Conservation (phyloP, 1,284 basidiomycete species). For the Cryptococcus neoformans region DNA sequence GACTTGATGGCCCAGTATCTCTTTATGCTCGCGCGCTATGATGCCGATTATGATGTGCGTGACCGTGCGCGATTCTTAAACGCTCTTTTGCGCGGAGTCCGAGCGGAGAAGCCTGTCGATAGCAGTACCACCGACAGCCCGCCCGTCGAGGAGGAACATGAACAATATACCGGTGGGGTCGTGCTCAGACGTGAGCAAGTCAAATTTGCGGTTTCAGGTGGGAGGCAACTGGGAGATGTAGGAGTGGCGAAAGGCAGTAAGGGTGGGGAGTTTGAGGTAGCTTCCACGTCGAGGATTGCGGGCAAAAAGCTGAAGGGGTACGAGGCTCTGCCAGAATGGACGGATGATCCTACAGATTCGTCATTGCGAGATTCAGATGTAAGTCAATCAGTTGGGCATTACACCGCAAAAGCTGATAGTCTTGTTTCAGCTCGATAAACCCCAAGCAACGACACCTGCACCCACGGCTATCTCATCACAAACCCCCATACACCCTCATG, state of each 20-base stretch:
- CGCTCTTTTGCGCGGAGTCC: constrained; percentile 62
- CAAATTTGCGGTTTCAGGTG: constrained; percentile 69
- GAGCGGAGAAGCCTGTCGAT: constrained; percentile 40
- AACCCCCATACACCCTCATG: background rate
- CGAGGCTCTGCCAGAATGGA: constrained; percentile 47
- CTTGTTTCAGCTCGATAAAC: constrained; percentile 7
- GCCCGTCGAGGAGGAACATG: constrained; percentile 24
- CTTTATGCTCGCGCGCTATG: constrained; percentile 81
- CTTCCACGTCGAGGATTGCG: constrained; percentile 39
- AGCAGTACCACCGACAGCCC: constrained; percentile 3
- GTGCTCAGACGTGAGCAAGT: constrained; percentile 78
- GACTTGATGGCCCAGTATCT: constrained; percentile 64
- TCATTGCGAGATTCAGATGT: constrained; percentile 49
- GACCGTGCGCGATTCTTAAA: constrained; percentile 78
- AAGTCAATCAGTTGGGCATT: constrained; percentile 2
- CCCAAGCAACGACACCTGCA: constrained; percentile 8
- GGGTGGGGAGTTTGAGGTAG: constrained; percentile 28
- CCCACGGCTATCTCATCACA: constrained; percentile 9
- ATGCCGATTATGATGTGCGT: constrained; percentile 78
- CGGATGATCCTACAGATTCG: constrained; percentile 51
- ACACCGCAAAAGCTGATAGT: background rate
- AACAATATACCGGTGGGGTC: constrained; percentile 62
- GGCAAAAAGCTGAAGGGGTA: constrained; percentile 37
- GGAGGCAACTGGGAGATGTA: constrained; percentile 53
- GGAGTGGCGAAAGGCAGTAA: background rate